Evolutionary conservation across 257 asterid genomes (phyloP).

Genomic region (Handroanthus guayacan): DNA sequence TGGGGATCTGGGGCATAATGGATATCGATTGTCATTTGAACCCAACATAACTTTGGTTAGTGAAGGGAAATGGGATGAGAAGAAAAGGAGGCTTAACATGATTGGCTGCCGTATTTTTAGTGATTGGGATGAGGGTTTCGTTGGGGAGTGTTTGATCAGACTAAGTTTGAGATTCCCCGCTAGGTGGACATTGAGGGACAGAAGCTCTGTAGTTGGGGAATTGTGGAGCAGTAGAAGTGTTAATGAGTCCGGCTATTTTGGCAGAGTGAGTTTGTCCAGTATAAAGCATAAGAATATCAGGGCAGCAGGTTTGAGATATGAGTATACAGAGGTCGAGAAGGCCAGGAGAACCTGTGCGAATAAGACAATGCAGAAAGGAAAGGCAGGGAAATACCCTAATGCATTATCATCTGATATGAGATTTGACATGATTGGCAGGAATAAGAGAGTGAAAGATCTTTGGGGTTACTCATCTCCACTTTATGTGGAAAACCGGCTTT

Average conservation of each 20-base stretch:
- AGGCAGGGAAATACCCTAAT: slow-evolving; percentile 63
- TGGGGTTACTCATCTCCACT: slow-evolving; percentile 74
- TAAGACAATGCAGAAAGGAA: slow-evolving; percentile 47
- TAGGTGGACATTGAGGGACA: slow-evolving; percentile 70
- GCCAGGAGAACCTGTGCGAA: slow-evolving; percentile 57
- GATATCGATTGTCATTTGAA: slow-evolving; percentile 46
- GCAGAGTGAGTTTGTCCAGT: slow-evolving; percentile 55
- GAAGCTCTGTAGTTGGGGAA: slow-evolving; percentile 74
- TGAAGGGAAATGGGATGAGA: slow-evolving; percentile 83
- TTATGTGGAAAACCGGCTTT: slow-evolving; percentile 55
- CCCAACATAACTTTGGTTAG: slow-evolving; percentile 67
- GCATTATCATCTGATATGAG: slow-evolving; percentile 71
- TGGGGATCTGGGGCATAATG: slow-evolving; percentile 45
- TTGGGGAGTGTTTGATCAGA: slow-evolving; percentile 77
- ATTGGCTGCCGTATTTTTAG: slow-evolving; percentile 78
- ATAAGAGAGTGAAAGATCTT: slow-evolving; percentile 51
- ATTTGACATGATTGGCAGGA: slow-evolving; percentile 63
- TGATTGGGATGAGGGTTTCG: slow-evolving; percentile 57
- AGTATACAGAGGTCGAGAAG: slow-evolving; percentile 64
- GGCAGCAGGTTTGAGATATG: slow-evolving; percentile 53
- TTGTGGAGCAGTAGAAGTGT: slow-evolving; percentile 72
- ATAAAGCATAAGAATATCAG: slow-evolving; percentile 40
- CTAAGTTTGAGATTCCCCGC: slow-evolving; percentile 75
- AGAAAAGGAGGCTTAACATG: slow-evolving; percentile 75
- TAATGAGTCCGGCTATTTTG: slow-evolving; percentile 69